Percentiles rank a stretch among this genome's conserved stretches.
Evolutionary conservation across 1,284 basidiomycete species (phyloP).

Genomic region (Tilletia setariae): DNA sequence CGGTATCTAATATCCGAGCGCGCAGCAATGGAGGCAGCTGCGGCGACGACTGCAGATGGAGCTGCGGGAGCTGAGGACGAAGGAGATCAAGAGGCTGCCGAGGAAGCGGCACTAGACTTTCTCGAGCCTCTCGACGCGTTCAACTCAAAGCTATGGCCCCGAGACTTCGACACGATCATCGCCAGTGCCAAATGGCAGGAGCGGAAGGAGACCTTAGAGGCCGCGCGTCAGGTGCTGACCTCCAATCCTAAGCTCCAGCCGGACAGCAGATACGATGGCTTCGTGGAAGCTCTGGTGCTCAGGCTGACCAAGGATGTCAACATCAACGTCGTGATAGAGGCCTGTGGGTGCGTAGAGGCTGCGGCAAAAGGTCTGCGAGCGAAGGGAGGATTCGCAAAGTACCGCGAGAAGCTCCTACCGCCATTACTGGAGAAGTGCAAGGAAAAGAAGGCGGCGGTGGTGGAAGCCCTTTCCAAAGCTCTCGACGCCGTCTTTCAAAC

Average conservation of each 20-base stretch:
- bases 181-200: conserved; percentile 98
- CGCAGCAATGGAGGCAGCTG: conserved; percentile 38
- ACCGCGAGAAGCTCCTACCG: conserved; percentile 71
- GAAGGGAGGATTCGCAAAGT: conserved; percentile 65
- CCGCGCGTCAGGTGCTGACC: conserved; percentile 70
- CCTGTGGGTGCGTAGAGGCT: conserved; percentile 79
- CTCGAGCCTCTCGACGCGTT: conserved; percentile 78
- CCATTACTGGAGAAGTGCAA: conserved; percentile 86
- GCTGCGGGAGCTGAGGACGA: conserved; percentile 31
- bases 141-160: conserved; percentile 63
- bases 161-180: conserved; percentile 60
- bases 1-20: conserved; percentile 75
- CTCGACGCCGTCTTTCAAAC: conserved; percentile 85
- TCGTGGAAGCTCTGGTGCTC: conserved; percentile 72
- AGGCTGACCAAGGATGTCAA: conserved; percentile 88
- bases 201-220: conserved; percentile 78
- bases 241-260: conserved; percentile 72
- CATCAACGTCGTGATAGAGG: conserved; percentile 88
- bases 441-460: conserved; percentile 85
- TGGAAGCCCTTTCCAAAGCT: conserved; percentile 80
- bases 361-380: conserved; percentile 74
- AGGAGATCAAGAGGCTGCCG: conserved; percentile 61
- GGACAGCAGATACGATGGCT: conserved; percentile 66
- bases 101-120: conserved; percentile 67
- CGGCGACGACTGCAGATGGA: conserved; percentile 19